Evolutionary conservation across 2,329 filamentous ascomycete genomes (phyloP), one percentile per base, ranked within the genome.

Genomic region (Exophiala aquamarina): DNA sequence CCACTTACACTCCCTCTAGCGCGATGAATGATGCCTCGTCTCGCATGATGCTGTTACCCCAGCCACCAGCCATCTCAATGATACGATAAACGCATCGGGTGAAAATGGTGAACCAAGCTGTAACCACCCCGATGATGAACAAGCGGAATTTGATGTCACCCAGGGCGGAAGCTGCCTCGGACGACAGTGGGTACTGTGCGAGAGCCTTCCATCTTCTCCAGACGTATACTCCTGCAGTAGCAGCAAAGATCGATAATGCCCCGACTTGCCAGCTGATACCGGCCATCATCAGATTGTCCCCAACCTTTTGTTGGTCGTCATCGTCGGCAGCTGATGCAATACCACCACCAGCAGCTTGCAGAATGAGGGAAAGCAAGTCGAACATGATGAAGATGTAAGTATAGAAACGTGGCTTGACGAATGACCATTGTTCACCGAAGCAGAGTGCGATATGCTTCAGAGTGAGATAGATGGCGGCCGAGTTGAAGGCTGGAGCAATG

Each of bases 301-400:
- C 78, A 1, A 70, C 59, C 29, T 76, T 63, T 7, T 70, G 63
- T n/a, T 73, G 59, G 2, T 63, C 60, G 14, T 70, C 52, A 3
- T 54, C 49, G 11, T 71, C 65, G 6, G 63, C 62, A 1, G 75
- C 75, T 0, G 73, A 72, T 0, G 80, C 77, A 1, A 82, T 77
- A 36, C 82, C 67, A 40, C 73, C 79, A 47, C 81, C 80, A 6
- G 70, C 70, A 3, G 77, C 78, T 61, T 84, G 81, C 3, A 83
- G 64, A 10, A 79, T 54, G n/a, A 84, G 71, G n/a, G 75, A 78
- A 43, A 79, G 56, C 33, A 83, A 54, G 54, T 84, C 81, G 57
- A 76, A 79, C n/a, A 67, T 59, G 54, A 83, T 77, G 64, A 84
- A 84, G 50, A 82, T 73, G 62, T 74, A 74, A 9, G 79, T 81